A percentile compares a stretch with the other conserved stretches of the same genome.
Evolutionary conservation across 2,329 filamentous ascomycete genomes (phyloP).

Genomic region (Pleoardoris graminearum): DNA sequence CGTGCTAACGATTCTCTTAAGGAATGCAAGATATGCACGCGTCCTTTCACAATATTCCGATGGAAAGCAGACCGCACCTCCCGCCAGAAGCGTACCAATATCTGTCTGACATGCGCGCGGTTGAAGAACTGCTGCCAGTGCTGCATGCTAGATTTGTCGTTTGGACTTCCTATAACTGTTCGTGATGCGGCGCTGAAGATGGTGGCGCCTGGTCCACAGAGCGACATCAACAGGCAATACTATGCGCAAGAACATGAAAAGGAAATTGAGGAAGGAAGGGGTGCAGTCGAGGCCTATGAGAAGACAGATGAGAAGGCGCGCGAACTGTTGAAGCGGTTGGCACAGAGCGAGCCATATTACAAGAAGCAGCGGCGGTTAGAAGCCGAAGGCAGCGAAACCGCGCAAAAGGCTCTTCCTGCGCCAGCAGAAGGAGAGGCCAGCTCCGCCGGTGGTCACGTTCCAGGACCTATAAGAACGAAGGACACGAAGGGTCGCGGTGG

Average conservation of each 20-base stretch:
- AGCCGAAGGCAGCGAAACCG: conserved; percentile 51
- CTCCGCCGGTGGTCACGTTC: conserved; percentile 46
- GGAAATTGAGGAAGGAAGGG: conserved; percentile 89
- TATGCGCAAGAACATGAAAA: conserved; percentile 97
- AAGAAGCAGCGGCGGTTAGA: conserved; percentile 81
- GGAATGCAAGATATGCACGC: conserved; percentile 74
- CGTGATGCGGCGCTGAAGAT: conserved; percentile 97
- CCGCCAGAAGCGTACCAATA: conserved; percentile 89
- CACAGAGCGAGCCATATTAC: conserved; percentile 93
- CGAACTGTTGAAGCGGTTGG: conserved; percentile 80
- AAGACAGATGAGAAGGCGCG: conserved; percentile 97
- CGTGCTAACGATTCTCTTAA: conserved; percentile 12
- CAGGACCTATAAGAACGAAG: conserved; percentile 78
- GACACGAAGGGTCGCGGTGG: conserved; percentile 53
- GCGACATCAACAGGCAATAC: conserved; percentile 93
- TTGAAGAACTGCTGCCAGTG: conserved; percentile 99
- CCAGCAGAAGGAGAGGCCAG: conserved; percentile 32
- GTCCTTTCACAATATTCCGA: conserved; percentile 92
- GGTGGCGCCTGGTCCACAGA: conserved; percentile 90
- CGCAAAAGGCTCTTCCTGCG: conserved; percentile 49
- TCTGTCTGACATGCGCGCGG: conserved; percentile 94
- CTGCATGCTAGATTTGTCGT: conserved; percentile 97
- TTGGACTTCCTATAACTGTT: conserved; percentile 91
- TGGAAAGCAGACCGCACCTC: conserved; percentile 93
- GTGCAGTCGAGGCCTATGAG: conserved; percentile 81